Evolutionary conservation across 306 rosid species (phyloP), one percentile per base, ranked within the genome.

Genomic region (Ceratonia siliqua): DNA sequence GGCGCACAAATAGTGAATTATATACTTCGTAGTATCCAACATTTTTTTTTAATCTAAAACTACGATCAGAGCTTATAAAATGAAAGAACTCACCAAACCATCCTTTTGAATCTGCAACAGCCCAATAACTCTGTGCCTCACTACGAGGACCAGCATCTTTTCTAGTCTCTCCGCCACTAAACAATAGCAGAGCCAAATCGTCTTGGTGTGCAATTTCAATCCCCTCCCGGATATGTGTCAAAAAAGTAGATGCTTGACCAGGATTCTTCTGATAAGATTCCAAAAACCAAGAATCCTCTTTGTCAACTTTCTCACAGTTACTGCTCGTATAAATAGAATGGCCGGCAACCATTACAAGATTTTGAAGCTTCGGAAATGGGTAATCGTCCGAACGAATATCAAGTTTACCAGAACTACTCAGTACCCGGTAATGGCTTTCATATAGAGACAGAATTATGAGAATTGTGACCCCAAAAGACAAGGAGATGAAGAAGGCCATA

Each of bases 61-160:
- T 49, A 73, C 8, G 11, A 58, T 30, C 42, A 30, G 25, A 8
- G 30, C 39, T 30, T 35, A 68, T 12, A 48, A 69, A 70, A 61
- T 30, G 21, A 18, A 77, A 43, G 41, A 56, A 82, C 93, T 84
- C 82, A 91, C 98, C 96, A 77, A 91, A 91, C 98, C 98, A 93
- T 85, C 82, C 83, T 81, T 85, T 86, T 2, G 83, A 81, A 74
- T 93, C 98, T 1, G 97, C 93, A 54, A 91, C 96, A 43, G 90
- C 93, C 96, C 98, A 93, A 81, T 93, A 93, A 79, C 98, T 93
- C 86, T 93, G 98, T 0, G 97, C 98, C 81, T 93, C 97, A 30
- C 98, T 93, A 15, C 97, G 87, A 32, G 98, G 98, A 5, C 98
- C 97, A 0, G 98, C 98, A n/a, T 82, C 88, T 78, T 83, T 88